Evolutionary conservation across 495 filamentous ascomycete species (phyloP), one percentile per base, ranked within the genome.

Genomic region (Talaromyces nanjingensis): DNA sequence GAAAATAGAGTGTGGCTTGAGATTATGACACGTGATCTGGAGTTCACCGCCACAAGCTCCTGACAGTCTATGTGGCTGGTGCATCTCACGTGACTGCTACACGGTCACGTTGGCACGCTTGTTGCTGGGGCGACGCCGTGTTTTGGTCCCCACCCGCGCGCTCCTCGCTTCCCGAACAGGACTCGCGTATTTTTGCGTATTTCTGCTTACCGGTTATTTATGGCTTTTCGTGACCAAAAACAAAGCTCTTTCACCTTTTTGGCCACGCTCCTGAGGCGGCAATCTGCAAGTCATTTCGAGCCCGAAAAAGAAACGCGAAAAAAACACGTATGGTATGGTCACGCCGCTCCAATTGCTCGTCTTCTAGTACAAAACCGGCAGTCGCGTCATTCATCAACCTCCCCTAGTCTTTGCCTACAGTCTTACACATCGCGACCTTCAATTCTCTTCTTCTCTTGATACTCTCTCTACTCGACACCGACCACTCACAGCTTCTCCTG

Each of bases 121-220:
- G 62, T 65, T 52, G 55, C 49, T 64, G 11, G 55, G 64, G 68
- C 69, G 66, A 73, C 66, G 68, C 65, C 55, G 60, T 65, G 54
- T 69, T 66, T 64, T 60, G 52, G 37, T 59, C 53, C 63, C 64
- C 65, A 67, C 64, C 60, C 60, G 55, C 65, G 53, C 62, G 53
- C 65, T 60, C 59, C 59, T 60, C 59, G 59, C 59, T 49, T 34
- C 8, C 37, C 9, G 18, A 20, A 49, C 20, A 49, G 18, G 45
- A 12, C 22, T 11, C 20, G 12, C 27, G 53, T 56, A 56, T 56
- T 56, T 56, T 56, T 56, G 22, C 20, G 53, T 56, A 27, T 56
- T 24, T 56, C 53, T 56, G 27, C 14, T 7, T 49, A 49, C 45
- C 16, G 16, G 45, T 49, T 20, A 49, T 49, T 49, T 49, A 49